These are phyloP conservation scores for Colletotrichum caudatum DNA, from an alignment of 2,329 filamentous ascomycete genomes.

Conservation along the genomic window DNA sequence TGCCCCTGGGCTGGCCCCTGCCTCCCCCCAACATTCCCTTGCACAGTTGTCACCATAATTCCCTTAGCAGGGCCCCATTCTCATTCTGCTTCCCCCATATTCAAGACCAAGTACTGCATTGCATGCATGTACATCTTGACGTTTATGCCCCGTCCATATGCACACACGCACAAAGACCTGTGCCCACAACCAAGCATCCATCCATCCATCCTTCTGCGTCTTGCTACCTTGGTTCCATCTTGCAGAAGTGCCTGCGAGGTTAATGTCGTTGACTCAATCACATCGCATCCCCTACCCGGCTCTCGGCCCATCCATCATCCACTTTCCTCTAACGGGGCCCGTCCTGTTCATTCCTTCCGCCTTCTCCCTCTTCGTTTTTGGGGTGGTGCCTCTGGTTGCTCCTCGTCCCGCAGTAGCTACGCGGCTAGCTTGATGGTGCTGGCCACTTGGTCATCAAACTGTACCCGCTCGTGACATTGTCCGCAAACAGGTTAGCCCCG, in stretches of 20 bases:
- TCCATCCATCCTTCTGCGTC: constrained; percentile 31
- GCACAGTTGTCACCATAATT: constrained; percentile 13
- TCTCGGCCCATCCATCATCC: constrained; percentile 22
- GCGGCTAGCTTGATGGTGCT: constrained; percentile 31
- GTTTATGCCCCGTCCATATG: not conserved
- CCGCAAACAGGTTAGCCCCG: constrained; percentile 42
- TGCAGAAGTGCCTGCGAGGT: constrained; percentile 36
- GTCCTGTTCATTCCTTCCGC: constrained; percentile 22
- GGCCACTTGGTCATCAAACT: constrained; percentile 35
- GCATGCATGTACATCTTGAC: not conserved
- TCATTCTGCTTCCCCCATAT: constrained; percentile 6
- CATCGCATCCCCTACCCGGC: constrained; percentile 33
- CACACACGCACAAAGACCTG: constrained; percentile 10
- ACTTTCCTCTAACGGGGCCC: constrained; percentile 22
- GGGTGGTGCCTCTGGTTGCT: constrained; percentile 22
- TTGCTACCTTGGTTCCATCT: constrained; percentile 23
- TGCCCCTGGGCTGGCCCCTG: not conserved
- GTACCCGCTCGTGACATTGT: constrained; percentile 44
- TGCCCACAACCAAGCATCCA: constrained; percentile 29
- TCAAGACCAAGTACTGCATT: not conserved
- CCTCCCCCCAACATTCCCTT: constrained; percentile 11
- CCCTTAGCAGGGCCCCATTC: constrained; percentile 12
- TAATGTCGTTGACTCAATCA: constrained; percentile 35
- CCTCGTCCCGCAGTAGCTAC: constrained; percentile 35
- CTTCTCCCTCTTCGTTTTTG: constrained; percentile 17